phyloP scores from a whole-genome alignment of 768 basidiomycete species.

The Rhizopogon salebrosus region DNA sequence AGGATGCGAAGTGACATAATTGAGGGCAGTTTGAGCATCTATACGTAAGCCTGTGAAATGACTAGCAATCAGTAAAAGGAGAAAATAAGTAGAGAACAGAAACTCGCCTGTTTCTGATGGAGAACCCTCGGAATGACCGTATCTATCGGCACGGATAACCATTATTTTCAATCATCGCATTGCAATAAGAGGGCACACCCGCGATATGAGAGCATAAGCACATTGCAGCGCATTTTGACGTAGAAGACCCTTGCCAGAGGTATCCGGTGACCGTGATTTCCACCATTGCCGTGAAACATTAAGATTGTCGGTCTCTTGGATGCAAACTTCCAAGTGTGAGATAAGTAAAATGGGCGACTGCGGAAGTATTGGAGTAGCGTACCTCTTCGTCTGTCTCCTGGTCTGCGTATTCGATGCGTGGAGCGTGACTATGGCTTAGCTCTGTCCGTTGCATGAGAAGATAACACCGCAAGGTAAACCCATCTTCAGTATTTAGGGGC shows the following conservation, averaged over 20 bases:
- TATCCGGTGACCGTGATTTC: slow-evolving; percentile 85
- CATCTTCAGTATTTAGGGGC: slow-evolving; percentile 66
- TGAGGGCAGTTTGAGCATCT: slow-evolving; percentile 81
- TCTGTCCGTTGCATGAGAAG: slow-evolving; percentile 61
- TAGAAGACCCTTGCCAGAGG: slow-evolving; percentile 84
- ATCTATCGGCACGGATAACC: slow-evolving; percentile 39
- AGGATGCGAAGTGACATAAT: slow-evolving; percentile 65
- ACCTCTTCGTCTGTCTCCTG: slow-evolving; percentile 58
- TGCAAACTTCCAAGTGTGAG: slow-evolving; percentile 28
- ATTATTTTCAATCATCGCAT: not conserved
- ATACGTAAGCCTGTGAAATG: slow-evolving; percentile 58
- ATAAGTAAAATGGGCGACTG: not conserved
- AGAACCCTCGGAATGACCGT: slow-evolving; percentile 82
- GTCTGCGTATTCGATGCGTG: slow-evolving; percentile 30
- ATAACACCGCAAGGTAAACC: slow-evolving; percentile 69
- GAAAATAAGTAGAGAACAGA: not conserved
- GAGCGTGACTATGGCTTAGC: slow-evolving; percentile 31
- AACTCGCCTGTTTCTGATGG: slow-evolving; percentile 78
- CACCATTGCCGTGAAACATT: slow-evolving; percentile 92
- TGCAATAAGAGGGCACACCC: slow-evolving; percentile 47
- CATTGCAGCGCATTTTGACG: slow-evolving; percentile 82
- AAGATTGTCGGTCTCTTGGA: slow-evolving; percentile 73
- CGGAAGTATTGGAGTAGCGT: slow-evolving; percentile 6
- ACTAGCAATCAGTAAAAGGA: not conserved
- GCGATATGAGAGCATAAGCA: slow-evolving; percentile 90